These are phyloP conservation scores for Kewa caespitosa DNA, from an alignment of 179 eudicot genomes.

Conservation along the genomic window DNA sequence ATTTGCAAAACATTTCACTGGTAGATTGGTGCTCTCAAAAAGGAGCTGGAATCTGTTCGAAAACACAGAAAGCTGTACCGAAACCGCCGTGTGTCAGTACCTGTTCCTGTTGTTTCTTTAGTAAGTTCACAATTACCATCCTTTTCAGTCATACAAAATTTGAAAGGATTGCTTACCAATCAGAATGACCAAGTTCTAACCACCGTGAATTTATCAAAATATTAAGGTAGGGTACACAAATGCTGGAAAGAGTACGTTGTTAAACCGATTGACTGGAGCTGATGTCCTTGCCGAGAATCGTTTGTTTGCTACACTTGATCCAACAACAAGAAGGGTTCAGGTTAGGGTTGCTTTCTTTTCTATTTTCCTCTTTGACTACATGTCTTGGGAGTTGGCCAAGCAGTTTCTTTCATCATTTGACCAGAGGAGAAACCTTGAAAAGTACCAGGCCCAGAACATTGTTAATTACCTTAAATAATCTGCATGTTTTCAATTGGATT, in stretches of 20 bases:
- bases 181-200: neutral
- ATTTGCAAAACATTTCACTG: constrained; percentile 4
- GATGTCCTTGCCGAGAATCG: constrained; percentile 94
- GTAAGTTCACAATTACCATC: constrained; percentile 43
- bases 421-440: neutral
- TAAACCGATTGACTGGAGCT: constrained; percentile 90
- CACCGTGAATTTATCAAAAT: constrained; percentile 8
- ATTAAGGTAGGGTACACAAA: constrained; percentile 94
- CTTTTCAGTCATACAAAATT: neutral
- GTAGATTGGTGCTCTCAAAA: constrained; percentile 75
- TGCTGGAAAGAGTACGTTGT: constrained; percentile 97
- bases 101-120: constrained; percentile 93
- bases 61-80: constrained; percentile 90
- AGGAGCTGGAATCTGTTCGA: constrained; percentile 90
- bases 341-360: constrained; percentile 39
- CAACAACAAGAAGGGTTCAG: constrained; percentile 98
- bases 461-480: neutral
- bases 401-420: neutral
- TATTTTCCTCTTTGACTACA: no score
- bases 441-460: neutral
- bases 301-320: constrained; percentile 96
- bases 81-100: constrained; percentile 75
- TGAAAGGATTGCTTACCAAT: constrained; percentile 3
- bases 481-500: no score
- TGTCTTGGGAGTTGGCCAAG: no score